phyloP scores from a whole-genome alignment of 768 basidiomycete genomes.

The Naganishia antarctica region DNA sequence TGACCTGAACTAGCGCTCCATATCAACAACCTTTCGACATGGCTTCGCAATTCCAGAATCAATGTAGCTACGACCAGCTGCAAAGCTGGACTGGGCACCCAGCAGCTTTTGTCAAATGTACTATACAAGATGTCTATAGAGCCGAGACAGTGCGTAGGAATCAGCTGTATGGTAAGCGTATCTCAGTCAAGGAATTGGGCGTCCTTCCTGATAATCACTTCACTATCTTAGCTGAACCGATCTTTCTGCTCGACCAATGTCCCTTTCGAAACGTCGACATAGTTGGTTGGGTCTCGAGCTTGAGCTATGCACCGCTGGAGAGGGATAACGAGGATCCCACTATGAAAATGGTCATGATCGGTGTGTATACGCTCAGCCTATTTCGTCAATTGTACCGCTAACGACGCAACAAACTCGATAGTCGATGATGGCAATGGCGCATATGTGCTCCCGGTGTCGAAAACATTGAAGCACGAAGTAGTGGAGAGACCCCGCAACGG shows the following conservation, averaged over 20 bases:
- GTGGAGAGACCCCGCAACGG: background rate
- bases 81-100: constrained; percentile 16
- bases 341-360: constrained; percentile 6
- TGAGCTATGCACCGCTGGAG: constrained; percentile 1
- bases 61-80: constrained; percentile 14
- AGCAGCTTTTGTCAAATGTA: constrained; percentile 21
- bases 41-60: background rate
- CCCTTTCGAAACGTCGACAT: constrained; percentile 16
- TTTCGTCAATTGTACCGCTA: no score
- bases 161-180: constrained; percentile 4
- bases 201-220: background rate
- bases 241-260: constrained; percentile 24
- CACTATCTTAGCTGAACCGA: constrained; percentile 1
- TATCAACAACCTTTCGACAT: no score
- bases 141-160: constrained; percentile 8
- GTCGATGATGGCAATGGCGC: constrained; percentile 25
- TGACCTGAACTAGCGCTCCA: no score
- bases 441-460: constrained; percentile 5
- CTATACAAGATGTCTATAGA: constrained; percentile 5
- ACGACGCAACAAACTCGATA: background rate
- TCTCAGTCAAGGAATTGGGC: no score
- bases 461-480: constrained; percentile 3
- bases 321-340: constrained; percentile 17
- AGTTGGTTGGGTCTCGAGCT: constrained; percentile 20
- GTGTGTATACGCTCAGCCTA: no score